Evolutionary conservation across 352 stramenopile genomes (phyloP), one percentile per base, ranked within the genome.

Genomic region (Thalassiosira mediterranea): DNA sequence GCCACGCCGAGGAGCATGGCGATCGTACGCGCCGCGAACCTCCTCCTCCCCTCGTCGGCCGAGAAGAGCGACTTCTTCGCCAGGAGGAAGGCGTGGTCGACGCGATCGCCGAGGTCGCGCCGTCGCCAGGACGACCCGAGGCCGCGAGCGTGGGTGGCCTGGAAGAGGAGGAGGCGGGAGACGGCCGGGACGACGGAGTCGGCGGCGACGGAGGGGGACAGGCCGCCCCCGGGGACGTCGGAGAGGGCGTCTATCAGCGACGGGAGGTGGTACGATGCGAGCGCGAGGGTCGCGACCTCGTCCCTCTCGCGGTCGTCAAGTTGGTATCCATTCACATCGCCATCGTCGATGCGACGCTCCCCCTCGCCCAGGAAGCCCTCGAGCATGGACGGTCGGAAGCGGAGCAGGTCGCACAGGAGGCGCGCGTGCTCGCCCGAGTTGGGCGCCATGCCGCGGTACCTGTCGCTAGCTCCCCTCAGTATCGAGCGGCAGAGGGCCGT

Each of bases 221-320:
- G 38, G 19, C 63, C 63, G 59, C 90, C 83, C 65, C 88, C 81
- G 25, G 17, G 46, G 25, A 83, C 42, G 83, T 90, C 89, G 2
- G 67, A 63, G 17, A 79, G 79, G 3, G 90, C 48, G 19, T 84
- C 70, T 37, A 81, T 84, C 11, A 84, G 51, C 0, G 52, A 51
- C 51, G 49, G 61, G 15, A 81, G 48, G 52, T 79, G 62, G 49
- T 65, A 47, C 3, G 71, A 54, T 2, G 54, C 62, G 4, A 84
- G 37, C 0, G 49, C 26, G 4, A 79, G 40, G n/a, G 60, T 32
- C 52, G 76, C 72, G 5, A 72, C 48, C 58, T 72, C 37, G 53
- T 68, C 53, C 37, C 56, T 66, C 44, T 53, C 52, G 31, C 26
- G 52, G 52, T 68, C 60, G 44, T 66, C 40, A 4, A 69, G 53